These are phyloP conservation scores for Saksenaea oblongispora DNA, from an alignment of 371 early-diverging fungal species.

Conservation along the genomic window DNA sequence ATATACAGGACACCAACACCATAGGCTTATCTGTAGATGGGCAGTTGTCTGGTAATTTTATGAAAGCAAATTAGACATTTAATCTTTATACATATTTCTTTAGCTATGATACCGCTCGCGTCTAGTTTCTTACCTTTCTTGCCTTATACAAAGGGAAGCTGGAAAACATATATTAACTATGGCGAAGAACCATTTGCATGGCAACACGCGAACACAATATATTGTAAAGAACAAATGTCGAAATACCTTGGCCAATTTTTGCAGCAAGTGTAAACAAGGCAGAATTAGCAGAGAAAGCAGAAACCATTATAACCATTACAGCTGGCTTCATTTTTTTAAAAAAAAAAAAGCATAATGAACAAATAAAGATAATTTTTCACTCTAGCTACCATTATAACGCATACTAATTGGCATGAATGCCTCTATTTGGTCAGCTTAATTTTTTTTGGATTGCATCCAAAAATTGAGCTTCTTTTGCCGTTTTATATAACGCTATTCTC, in stretches of 20 bases:
- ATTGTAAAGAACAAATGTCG: constrained; percentile 19
- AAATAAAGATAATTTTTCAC: too few relatives aligned
- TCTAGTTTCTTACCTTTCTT: constrained; percentile 12
- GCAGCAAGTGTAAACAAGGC: background rate
- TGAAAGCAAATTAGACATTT: background rate
- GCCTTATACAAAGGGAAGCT: constrained; percentile 14
- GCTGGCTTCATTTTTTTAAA: too few relatives aligned
- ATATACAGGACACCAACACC: background rate
- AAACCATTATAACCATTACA: too few relatives aligned
- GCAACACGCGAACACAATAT: constrained; percentile 14
- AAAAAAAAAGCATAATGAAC: too few relatives aligned
- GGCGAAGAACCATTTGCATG: constrained; percentile 21
- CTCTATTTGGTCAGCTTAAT: too few relatives aligned
- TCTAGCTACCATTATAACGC: too few relatives aligned
- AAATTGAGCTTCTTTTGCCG: too few relatives aligned
- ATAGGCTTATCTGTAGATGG: constrained; percentile 14
- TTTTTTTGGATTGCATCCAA: too few relatives aligned
- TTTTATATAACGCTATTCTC: too few relatives aligned
- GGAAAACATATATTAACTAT: constrained; percentile 18
- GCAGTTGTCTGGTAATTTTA: constrained; percentile 8
- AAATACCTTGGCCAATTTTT: constrained; percentile 14
- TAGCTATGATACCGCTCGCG: constrained; percentile 10
- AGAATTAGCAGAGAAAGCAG: too few relatives aligned
- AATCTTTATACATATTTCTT: background rate
- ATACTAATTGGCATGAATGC: too few relatives aligned